A percentile compares a stretch with the other conserved stretches of the same genome.
phyloP scores from a whole-genome alignment of 768 basidiomycete species.

The Suillus occidentalis region DNA sequence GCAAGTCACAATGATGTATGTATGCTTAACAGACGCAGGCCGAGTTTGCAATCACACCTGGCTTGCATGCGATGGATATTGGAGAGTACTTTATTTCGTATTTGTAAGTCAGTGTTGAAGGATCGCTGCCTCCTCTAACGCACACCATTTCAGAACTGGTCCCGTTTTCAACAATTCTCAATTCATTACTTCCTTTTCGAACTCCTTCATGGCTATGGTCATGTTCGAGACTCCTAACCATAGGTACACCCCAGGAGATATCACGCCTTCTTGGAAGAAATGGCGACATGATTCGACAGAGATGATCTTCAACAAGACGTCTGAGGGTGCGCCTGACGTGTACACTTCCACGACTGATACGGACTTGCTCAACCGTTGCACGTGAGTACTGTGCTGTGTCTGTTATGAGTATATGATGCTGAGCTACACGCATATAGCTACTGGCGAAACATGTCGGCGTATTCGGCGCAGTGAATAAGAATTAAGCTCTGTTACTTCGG shows the following conservation, averaged over 20 bases:
- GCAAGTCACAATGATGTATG: constrained; percentile 19
- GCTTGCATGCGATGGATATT: constrained; percentile 34
- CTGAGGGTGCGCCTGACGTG: constrained; percentile 30
- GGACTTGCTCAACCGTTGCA: constrained; percentile 37
- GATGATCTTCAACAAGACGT: constrained; percentile 46
- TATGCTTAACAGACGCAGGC: constrained; percentile 11
- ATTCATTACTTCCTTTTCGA: constrained; percentile 29
- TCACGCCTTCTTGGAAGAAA: constrained; percentile 21
- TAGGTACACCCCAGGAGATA: constrained; percentile 17
- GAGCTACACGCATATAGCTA: background rate
- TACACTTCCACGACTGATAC: constrained; percentile 28
- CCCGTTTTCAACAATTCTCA: constrained; percentile 26
- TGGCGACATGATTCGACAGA: constrained; percentile 29
- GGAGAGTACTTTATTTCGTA: constrained; percentile 40
- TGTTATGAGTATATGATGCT: background rate
- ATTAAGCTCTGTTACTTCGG: background rate
- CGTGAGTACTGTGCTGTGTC: constrained; percentile 20
- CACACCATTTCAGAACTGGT: background rate
- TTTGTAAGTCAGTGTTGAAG: constrained; percentile 23
- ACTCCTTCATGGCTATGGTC: constrained; percentile 27
- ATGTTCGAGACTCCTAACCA: constrained; percentile 24
- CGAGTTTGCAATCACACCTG: constrained; percentile 32
- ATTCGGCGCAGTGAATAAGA: background rate
- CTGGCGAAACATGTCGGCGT: background rate
- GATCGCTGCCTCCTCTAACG: background rate